These are phyloP conservation scores for Cryptosporidium parvum DNA, from an alignment of 169 alveolate genomes.

Conservation along the genomic window DNA sequence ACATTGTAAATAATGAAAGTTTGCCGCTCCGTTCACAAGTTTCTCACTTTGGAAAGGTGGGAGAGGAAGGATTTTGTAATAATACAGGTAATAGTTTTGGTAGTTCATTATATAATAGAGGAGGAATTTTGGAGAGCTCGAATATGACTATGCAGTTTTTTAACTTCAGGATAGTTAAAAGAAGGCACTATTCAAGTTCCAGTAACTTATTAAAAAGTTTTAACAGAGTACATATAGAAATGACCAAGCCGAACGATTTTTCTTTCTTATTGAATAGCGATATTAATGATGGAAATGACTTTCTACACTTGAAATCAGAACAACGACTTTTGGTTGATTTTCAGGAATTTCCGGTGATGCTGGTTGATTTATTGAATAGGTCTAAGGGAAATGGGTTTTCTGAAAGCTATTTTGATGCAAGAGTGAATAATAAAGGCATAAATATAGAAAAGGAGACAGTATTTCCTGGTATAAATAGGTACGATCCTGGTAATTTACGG, in stretches of 20 bases:
- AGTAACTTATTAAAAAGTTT: neutral
- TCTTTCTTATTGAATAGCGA: constrained; percentile 38
- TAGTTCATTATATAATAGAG: neutral
- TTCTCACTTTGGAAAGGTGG: constrained; percentile 7
- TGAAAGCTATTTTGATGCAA: neutral
- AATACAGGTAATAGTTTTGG: constrained; percentile 7
- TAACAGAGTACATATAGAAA: constrained; percentile 22
- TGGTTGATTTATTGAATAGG: constrained; percentile 61
- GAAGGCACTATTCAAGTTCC: constrained; percentile 21
- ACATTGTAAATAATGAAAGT: neutral
- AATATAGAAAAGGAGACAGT: neutral
- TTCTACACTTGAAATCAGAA: constrained; percentile 74
- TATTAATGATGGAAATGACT: constrained; percentile 68
- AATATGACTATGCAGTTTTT: constrained; percentile 20
- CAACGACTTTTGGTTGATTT: constrained; percentile 79
- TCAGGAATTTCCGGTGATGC: constrained; percentile 74
- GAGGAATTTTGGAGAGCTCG: constrained; percentile 35
- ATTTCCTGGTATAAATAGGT: constrained; percentile 20
- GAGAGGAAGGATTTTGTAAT: neutral
- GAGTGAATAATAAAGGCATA: neutral
- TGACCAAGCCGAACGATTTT: constrained; percentile 68
- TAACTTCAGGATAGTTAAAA: constrained; percentile 41
- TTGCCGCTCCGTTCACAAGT: neutral
- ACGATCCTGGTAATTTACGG: neutral
- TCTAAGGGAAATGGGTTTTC: constrained; percentile 10